Base-by-base conservation (phyloP, 768 basidiomycete species). In the Lactifluus pinguis region DNA sequence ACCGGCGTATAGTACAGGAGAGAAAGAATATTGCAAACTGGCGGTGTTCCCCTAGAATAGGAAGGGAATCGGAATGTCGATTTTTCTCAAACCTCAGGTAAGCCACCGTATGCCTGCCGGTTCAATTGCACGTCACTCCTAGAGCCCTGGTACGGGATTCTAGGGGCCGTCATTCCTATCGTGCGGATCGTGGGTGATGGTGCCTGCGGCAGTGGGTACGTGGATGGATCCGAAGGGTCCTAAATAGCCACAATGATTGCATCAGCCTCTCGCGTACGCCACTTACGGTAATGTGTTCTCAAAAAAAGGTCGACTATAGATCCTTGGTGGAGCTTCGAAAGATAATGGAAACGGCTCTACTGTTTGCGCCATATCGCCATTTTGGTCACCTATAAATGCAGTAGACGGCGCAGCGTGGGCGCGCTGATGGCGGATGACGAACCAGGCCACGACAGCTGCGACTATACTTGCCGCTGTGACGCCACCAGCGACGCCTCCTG, bases 401-500 rank as follows among this genome's bases (percentile, higher is more conserved):
- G 66, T 63, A 19, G 70, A 67, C 7, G 66, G 60, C 36, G 68
- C 51, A 17, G 44, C 49, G 49, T 59, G 63, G 44, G 74, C 62
- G 38, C 72, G 72, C 25, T 67, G 69, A 44, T 65, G 72, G 39
- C 51, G 69, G 41, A 65, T 68, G 36, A 71, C 63, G 63, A 77
- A 75, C 75, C 78, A 84, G 55, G 77, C 66, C 6, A 71, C 48
- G 7, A 66, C 63, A 1, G 69, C 77, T 6, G 67, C 76, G 11
- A 84, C 70, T 49, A 79, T 64, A 7, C 75, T 77, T 19, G 81
- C 59, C 14, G 69, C 75, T 30, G 80, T 74, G 1, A 86, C 60
- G 14, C 79, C 82, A 4, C 82, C 82, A 6, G 83, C 75, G 7
- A 81, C 80, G n/a, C 86, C 85, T 45, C 85, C 85, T 0, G 80